Evolutionary conservation across 2,329 filamentous ascomycete species (phyloP), one percentile per base, ranked within the genome.

Genomic region (Curvularia sp.): DNA sequence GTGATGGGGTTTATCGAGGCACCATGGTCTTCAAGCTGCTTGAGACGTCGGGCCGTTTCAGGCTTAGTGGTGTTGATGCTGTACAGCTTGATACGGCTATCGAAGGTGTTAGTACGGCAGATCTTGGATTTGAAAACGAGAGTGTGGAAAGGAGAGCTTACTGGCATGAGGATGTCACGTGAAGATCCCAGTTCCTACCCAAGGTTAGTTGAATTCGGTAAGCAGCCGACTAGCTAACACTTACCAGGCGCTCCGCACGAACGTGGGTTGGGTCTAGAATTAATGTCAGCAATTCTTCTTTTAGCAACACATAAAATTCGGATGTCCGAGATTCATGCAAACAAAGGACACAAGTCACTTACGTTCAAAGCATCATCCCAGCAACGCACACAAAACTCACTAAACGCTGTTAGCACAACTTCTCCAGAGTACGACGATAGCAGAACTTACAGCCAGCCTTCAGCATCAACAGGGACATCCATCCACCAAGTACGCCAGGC

Each of bases 401-500:
- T 66, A 23, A 23, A 5, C 12, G 12, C 38, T 8, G 32, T 65
- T 27, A 65, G 58, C 19, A 19, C 15, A 3, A 13, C 41, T 6
- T 23, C 8, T 12, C 7, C 12, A 19, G 5, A 9, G 12, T 10
- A 5, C 10, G 4, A 23, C 12, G 10, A 15, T 32, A 8, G 27
- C 1, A 47, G 9, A 42, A 57, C 64, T 61, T 51, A 66, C 53
- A 82, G 57, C 80, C 79, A 81, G 5, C 80, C 80, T 60, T 81
- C 80, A 2, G 76, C 77, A 60, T 82, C 80, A 27, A 85, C 85
- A 0, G 88, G 88, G 0, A 91, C 67, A 1, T 88, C 84, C 1
- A 82, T 80, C 55, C 84, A 79, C 89, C 88, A 91, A 0, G 81
- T 81, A 12, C 88, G 77, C 89, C 88, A 91, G 0, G 85, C 82